Evolutionary conservation across 75 land plant species (phyloP), one percentile per base, ranked within the genome.

Genomic region (Selaginella moellendorffii): DNA sequence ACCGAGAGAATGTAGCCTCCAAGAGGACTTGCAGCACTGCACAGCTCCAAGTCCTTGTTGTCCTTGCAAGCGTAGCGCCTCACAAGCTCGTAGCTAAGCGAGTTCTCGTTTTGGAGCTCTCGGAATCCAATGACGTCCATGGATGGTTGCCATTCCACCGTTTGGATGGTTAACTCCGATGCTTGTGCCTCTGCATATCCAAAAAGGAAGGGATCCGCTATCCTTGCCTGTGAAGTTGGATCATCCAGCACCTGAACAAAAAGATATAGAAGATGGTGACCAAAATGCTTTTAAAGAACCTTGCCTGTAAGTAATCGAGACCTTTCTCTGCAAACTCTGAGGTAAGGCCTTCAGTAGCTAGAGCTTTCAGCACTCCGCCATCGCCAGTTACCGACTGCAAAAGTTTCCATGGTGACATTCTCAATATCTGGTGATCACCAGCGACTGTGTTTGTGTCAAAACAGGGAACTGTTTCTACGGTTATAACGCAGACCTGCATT

Each of bases 391-490:
- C 24, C 18, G 28, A 10, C 2, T 25, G 19, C 18, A 10, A 1
- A 61, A 61, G 21, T 1, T 24, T 61, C 63, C 63, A 61, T 28
- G 25, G 8, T 24, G 63, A 61, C 2, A 23, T 26, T 28, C 25
- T 61, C 24, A 61, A 24, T n/a, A 61, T 61, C 26, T 24, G 25
- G 19, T 61, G 56, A 54, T 54, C 56, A 54, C 10, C 56, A 21
- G 21, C 56, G 2, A 1, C 56, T 1, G 21, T 28, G 28, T 24
- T 25, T 23, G 28, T 61, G 27, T 25, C 63, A 24, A 23, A 36
- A 36, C 46, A 10, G 2, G 63, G 63, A 19, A 24, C 21, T 23
- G 26, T 25, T 25, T 28, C 28, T 28, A 24, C n/a, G 1, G 24
- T 61, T 25, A 61, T 2, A 26, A 61, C 25, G 28, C 28, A 28